These are phyloP conservation scores for Kitagawia praeruptora DNA, from an alignment of 129 eudicot genomes.

Conservation along the genomic window DNA sequence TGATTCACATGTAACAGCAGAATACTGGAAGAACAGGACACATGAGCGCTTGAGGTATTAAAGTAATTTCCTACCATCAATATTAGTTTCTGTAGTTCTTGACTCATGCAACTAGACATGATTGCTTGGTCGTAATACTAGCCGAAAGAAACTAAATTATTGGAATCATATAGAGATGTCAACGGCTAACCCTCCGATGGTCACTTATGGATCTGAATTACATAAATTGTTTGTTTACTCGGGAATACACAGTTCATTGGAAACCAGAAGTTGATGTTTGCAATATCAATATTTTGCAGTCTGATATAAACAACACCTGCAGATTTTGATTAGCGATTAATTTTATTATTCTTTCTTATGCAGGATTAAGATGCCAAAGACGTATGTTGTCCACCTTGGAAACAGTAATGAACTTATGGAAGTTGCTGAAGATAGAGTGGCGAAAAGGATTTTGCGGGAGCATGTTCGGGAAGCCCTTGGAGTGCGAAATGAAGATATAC, in stretches of 20 bases:
- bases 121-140: not conserved
- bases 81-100: not conserved
- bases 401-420: constrained; percentile 91
- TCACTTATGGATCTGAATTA: not conserved
- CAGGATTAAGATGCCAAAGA: constrained; percentile 83
- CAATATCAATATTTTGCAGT: constrained; percentile 1
- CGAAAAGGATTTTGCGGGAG: constrained; percentile 74
- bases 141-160: not conserved
- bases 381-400: constrained; percentile 88
- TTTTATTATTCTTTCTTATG: constrained; percentile 1
- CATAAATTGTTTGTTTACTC: not conserved
- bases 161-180: not conserved
- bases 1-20: constrained; percentile 79
- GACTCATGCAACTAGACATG: not conserved
- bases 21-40: constrained; percentile 86
- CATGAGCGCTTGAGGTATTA: constrained; percentile 71
- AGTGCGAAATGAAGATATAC: constrained; percentile 74
- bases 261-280: not conserved
- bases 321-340: not conserved
- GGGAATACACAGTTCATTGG: not conserved
- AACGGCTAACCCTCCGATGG: not conserved
- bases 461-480: constrained; percentile 86
- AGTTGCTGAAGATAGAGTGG: constrained; percentile 77
- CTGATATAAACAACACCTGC: not conserved
- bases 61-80: not conserved